Evolutionary conservation across 257 asterid species (phyloP), one percentile per base, ranked within the genome.

Genomic region (Gardenia jasminoides): DNA sequence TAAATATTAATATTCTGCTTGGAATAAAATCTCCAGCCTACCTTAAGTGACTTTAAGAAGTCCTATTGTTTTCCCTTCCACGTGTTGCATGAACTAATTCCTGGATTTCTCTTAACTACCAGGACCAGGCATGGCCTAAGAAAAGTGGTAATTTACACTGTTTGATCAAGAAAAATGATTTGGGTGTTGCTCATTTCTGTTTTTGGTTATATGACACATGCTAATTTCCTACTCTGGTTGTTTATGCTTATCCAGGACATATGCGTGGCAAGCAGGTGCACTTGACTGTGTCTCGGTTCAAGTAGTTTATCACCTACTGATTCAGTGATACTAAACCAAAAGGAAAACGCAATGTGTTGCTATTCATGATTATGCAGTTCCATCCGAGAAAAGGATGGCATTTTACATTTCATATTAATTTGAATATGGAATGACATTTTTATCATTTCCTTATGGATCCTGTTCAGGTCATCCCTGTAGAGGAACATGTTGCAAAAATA

Each of bases 71-170:
- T 46, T 43, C 50, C 54, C 7, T 26, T 30, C 19, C 82, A 44
- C 43, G 19, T 33, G 5, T 33, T 72, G 12, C 16, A 36, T 48
- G 59, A 24, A 33, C 67, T 74, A 31, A 50, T 72, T 56, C 24
- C 31, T 36, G 17, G 26, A 33, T 72, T 15, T 50, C 41, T 67
- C 10, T 15, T 8, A 17, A 26, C 31, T 67, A 30, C 74, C 76
- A 80, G 83, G 83, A 80, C 56, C 83, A 80, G 77, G 83, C 76
- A 67, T 80, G 83, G 83, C 83, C 83, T 31, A 74, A 80, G 64
- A 75, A 67, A 62, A 74, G 80, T 28, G 83, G 83, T 80, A 80
- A 80, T 47, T 31, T 36, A 19, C 2, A 22, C 0, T 5, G 10
- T 72, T 47, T 70, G 26, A 41, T 47, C 81, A 17, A 54, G 31